These are phyloP conservation scores for Xylaria arbuscula DNA, from an alignment of 2,329 filamentous ascomycete species.

Conservation along the genomic window DNA sequence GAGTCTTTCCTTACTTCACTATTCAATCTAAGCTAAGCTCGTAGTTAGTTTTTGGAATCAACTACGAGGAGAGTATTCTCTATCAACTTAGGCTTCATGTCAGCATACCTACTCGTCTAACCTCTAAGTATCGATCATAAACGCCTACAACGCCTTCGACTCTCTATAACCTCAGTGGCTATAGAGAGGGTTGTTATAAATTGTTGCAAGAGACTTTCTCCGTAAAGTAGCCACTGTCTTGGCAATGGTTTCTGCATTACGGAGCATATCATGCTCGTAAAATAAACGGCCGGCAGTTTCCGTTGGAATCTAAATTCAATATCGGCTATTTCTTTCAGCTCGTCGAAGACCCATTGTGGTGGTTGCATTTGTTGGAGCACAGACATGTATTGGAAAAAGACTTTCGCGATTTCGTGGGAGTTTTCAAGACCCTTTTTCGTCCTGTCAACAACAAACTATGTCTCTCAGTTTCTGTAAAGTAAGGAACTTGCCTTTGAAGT, in stretches of 20 bases:
- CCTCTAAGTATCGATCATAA: too few relatives aligned
- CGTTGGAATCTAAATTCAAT: slow-evolving; percentile 96
- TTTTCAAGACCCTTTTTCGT: slow-evolving; percentile 71
- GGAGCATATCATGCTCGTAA: slow-evolving; percentile 84
- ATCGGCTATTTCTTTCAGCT: slow-evolving; percentile 89
- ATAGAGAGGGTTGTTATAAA: slow-evolving; percentile 58
- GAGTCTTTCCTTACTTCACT: too few relatives aligned
- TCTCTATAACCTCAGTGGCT: too few relatives aligned
- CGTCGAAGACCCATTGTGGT: slow-evolving; percentile 92
- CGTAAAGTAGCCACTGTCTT: slow-evolving; percentile 88
- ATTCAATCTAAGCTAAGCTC: too few relatives aligned
- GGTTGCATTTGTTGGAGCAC: slow-evolving; percentile 83
- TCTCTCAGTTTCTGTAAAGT: background rate
- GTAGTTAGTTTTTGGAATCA: too few relatives aligned
- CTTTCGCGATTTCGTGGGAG: slow-evolving; percentile 84
- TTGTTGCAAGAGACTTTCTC: slow-evolving; percentile 77
- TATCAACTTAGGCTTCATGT: too few relatives aligned
- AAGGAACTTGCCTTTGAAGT: slow-evolving; percentile 75
- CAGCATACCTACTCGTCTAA: too few relatives aligned
- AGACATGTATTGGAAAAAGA: slow-evolving; percentile 90
- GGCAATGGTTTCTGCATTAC: slow-evolving; percentile 93
- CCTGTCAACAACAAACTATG: slow-evolving; percentile 32
- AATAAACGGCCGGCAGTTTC: slow-evolving; percentile 88
- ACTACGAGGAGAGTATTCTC: too few relatives aligned
- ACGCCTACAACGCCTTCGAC: too few relatives aligned